A percentile compares a stretch with the other conserved stretches of the same genome.
phyloP scores from a whole-genome alignment of 2,329 filamentous ascomycete genomes.

The Phoma herbarum region DNA sequence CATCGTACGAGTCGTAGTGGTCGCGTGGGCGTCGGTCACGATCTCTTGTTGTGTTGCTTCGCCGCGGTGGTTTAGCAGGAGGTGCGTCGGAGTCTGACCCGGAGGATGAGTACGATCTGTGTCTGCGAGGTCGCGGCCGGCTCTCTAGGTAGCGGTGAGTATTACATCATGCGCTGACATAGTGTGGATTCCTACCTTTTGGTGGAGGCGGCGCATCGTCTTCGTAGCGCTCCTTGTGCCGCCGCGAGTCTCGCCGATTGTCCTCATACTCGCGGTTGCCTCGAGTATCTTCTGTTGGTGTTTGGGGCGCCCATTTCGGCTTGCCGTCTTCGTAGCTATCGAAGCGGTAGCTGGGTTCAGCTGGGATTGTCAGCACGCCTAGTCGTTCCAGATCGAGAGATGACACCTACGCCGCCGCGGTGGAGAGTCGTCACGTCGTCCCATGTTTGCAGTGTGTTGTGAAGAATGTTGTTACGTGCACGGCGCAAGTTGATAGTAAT shows the following conservation, averaged over 20 bases:
- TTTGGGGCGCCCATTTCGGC: slow-evolving; percentile 35
- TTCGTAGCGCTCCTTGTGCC: slow-evolving; percentile 25
- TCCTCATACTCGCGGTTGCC: slow-evolving; percentile 36
- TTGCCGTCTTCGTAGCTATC: slow-evolving; percentile 43
- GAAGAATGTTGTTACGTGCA: slow-evolving; percentile 5
- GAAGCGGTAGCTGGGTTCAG: slow-evolving; percentile 38
- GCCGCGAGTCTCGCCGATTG: slow-evolving; percentile 32
- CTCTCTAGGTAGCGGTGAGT: slow-evolving; percentile 16
- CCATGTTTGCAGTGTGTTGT: slow-evolving; percentile 27
- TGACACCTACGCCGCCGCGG: slow-evolving; percentile 28
- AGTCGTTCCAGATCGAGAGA: background rate
- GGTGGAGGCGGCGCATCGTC: slow-evolving; percentile 31
- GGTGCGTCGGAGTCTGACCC: slow-evolving; percentile 31
- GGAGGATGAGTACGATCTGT: slow-evolving; percentile 30
- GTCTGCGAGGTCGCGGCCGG: slow-evolving; percentile 28
- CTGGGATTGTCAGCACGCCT: slow-evolving; percentile 15
- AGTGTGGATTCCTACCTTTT: slow-evolving; percentile 8
- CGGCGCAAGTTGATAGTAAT: slow-evolving; percentile 15
- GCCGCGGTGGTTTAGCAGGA: slow-evolving; percentile 32
- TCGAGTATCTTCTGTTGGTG: slow-evolving; percentile 30
- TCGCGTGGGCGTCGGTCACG: slow-evolving; percentile 30
- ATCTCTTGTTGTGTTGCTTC: slow-evolving; percentile 25
- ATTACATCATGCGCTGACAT: background rate
- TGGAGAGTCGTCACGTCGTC: slow-evolving; percentile 33
- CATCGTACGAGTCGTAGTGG: slow-evolving; percentile 41